phyloP scores from a whole-genome alignment of 345 rosid genomes.

The Dovyalis caffra region DNA sequence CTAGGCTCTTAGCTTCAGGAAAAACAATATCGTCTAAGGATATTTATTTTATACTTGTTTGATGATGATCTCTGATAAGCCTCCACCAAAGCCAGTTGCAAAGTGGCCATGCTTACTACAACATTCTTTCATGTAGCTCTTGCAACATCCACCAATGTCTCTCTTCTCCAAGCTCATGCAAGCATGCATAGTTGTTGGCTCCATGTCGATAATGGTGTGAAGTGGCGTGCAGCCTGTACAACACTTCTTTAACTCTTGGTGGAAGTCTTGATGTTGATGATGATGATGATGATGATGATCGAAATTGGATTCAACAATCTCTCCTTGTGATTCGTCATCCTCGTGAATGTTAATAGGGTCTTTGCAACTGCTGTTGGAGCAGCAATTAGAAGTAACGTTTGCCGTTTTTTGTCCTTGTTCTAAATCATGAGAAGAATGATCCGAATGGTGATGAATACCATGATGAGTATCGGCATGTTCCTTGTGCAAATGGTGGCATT shows the following conservation, averaged over 20 bases:
- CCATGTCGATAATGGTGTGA: slow-evolving; percentile 2
- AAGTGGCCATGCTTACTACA: slow-evolving; percentile 35
- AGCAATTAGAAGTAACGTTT: not conserved
- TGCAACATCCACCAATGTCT: slow-evolving; percentile 47
- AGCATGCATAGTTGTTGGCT: not conserved
- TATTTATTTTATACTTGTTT: not conserved
- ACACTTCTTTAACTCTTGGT: not conserved
- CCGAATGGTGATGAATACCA: slow-evolving; percentile 1
- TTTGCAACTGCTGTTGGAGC: slow-evolving; percentile 5
- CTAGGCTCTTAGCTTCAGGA: not conserved
- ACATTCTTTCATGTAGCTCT: slow-evolving; percentile 44
- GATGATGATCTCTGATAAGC: slow-evolving; percentile 35
- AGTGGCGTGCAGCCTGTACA: not conserved
- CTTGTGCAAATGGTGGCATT: not conserved
- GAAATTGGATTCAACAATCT: slow-evolving; percentile 7
- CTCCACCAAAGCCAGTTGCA: slow-evolving; percentile 28
- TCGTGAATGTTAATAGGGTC: not conserved
- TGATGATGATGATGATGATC: not conserved
- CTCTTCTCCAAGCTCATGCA: slow-evolving; percentile 34
- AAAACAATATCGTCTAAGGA: not conserved
- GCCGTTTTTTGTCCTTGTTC: not conserved
- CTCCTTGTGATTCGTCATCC: slow-evolving; percentile 2
- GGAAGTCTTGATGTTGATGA: not conserved
- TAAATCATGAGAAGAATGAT: slow-evolving; percentile 2
- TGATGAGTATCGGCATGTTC: not conserved